Evolutionary conservation across 768 basidiomycete genomes (phyloP).

Genomic region (Boletus insuetus): DNA sequence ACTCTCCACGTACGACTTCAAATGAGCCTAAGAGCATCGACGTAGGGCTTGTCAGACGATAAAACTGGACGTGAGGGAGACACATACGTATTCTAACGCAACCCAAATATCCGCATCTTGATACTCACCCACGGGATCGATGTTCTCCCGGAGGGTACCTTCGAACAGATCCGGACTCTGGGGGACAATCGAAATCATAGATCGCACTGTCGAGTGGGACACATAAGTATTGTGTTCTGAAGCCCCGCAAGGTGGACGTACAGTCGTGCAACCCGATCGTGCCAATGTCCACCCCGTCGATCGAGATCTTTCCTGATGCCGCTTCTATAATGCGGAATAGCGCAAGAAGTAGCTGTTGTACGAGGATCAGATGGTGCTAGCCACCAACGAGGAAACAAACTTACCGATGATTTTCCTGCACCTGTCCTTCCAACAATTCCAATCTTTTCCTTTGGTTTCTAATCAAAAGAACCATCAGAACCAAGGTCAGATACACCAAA

Average conservation of each 20-base stretch:
- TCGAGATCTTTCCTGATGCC: conserved; percentile 57
- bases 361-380: neutral
- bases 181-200: conserved; percentile 81
- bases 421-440: conserved; percentile 90
- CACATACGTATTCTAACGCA: conserved; percentile 64
- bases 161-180: conserved; percentile 73
- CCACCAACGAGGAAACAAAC: conserved; percentile 9
- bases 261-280: conserved; percentile 69
- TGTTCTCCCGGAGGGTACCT: conserved; percentile 79
- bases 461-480: conserved; percentile 6
- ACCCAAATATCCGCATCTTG: conserved; percentile 84
- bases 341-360: conserved; percentile 54
- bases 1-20: conserved; percentile 66
- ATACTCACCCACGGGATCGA: conserved; percentile 78
- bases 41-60: neutral
- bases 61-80: fast-evolving
- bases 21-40: conserved; percentile 44
- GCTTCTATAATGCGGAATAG: conserved; percentile 80
- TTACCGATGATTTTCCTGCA: conserved; percentile 72
- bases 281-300: conserved; percentile 77
- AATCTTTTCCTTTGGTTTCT: conserved; percentile 80
- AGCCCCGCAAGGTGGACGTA: conserved; percentile 1
- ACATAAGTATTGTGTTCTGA: neutral
- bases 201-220: conserved; percentile 49
- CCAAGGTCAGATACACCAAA: neutral